These are phyloP conservation scores for Plasmodium inui DNA, from an alignment of 169 alveolate species.

Conservation along the genomic window DNA sequence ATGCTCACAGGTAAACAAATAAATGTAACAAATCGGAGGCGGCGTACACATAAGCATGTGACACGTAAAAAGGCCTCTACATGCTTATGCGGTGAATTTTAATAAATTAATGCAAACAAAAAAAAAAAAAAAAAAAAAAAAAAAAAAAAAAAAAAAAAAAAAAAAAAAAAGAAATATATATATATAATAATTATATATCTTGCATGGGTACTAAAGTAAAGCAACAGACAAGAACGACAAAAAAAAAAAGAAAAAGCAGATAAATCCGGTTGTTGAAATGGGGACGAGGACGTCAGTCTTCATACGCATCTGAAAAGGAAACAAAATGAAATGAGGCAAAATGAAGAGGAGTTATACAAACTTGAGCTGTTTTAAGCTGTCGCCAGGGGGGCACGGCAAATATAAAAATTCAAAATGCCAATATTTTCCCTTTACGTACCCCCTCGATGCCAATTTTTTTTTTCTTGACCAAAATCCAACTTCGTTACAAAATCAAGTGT, in stretches of 20 bases:
- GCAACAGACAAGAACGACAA: background rate
- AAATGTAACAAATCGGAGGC: background rate
- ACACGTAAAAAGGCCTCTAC: background rate
- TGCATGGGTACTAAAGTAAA: background rate
- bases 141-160: background rate
- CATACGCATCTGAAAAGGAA: constrained; percentile 26
- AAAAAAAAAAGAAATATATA: background rate
- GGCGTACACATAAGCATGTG: background rate
- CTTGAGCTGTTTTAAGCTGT: background rate
- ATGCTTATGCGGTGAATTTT: background rate
- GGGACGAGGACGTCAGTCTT: background rate
- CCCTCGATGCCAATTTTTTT: constrained; percentile 58
- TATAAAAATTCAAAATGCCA: background rate
- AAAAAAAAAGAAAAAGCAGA: background rate
- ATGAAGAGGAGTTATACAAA: background rate
- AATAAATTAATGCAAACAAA: background rate
- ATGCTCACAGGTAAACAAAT: background rate
- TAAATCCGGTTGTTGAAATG: background rate
- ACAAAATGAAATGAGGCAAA: background rate
- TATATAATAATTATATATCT: background rate
- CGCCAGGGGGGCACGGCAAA: background rate
- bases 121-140: background rate
- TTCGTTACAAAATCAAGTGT: constrained; percentile 67
- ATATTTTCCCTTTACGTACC: constrained; percentile 26
- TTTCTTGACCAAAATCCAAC: constrained; percentile 57